Percentiles rank a stretch among this genome's conserved stretches.
Conservation (phyloP, 2,329 filamentous ascomycete species). For the Dothiorella sarmentorum region DNA sequence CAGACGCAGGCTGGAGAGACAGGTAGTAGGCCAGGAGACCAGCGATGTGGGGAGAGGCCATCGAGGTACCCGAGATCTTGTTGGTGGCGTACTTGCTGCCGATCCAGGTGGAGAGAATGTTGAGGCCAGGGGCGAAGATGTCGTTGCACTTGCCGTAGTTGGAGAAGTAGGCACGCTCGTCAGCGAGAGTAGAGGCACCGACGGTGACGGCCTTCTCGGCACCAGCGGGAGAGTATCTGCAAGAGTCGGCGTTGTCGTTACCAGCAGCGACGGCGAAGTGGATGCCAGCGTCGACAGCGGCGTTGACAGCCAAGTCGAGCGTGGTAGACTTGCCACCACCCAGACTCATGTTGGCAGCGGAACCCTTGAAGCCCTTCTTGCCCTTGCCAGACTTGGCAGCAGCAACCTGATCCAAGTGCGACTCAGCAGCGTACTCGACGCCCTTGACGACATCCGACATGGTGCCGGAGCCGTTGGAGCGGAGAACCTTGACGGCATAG, state of each 20-base stretch:
- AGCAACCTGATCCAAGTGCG: slow-evolving; percentile 72
- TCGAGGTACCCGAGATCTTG: slow-evolving; percentile 98
- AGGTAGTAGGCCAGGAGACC: slow-evolving; percentile 98
- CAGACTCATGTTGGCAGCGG: slow-evolving; percentile 98
- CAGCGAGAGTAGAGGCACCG: slow-evolving; percentile 86
- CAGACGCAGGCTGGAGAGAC: slow-evolving; percentile 84
- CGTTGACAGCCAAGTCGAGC: slow-evolving; percentile 89
- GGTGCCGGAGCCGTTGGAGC: slow-evolving; percentile 93
- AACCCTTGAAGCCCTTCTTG: slow-evolving; percentile 96
- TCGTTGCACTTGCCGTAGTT: slow-evolving; percentile 99
- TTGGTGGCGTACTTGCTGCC: slow-evolving; percentile 94
- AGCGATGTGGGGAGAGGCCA: slow-evolving; percentile 96
- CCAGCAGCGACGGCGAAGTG: slow-evolving; percentile 98
- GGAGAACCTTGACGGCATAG: slow-evolving; percentile 96
- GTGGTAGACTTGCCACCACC: slow-evolving; percentile 94
- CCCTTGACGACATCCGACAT: slow-evolving; percentile 99
- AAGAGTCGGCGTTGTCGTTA: slow-evolving; percentile 98
- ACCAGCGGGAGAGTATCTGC: slow-evolving; percentile 97
- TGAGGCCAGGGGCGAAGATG: slow-evolving; percentile 95
- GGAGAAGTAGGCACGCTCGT: slow-evolving; percentile 99
- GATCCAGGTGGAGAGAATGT: slow-evolving; percentile 98
- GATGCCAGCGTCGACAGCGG: slow-evolving; percentile 83
- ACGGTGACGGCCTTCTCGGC: slow-evolving; percentile 91
- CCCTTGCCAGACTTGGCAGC: slow-evolving; percentile 80
- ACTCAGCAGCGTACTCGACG: slow-evolving; percentile 86